Evolutionary conservation across 192 early-diverging fungal species (phyloP).

Genomic region (Rhizophagus clarus): DNA sequence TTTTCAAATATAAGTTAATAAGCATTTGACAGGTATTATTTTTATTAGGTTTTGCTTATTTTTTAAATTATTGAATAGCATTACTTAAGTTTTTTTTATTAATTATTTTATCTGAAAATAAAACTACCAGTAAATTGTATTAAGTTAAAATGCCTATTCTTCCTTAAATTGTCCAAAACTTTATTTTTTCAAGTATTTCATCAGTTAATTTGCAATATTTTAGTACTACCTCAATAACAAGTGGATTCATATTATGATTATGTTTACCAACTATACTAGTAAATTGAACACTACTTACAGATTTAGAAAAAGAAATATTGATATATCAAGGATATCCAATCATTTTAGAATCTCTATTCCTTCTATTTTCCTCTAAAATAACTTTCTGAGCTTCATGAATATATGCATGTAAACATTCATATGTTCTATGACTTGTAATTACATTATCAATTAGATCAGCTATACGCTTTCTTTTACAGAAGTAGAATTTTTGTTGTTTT

Average conservation of each 20-base stretch:
- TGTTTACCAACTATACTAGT: background rate
- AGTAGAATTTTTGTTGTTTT: background rate
- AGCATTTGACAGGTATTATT: background rate
- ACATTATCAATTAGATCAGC: background rate
- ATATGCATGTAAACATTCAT: background rate
- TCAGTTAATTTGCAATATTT: background rate
- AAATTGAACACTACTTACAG: background rate
- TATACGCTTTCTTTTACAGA: background rate
- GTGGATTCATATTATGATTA: background rate
- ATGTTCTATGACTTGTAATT: background rate
- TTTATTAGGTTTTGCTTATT: background rate
- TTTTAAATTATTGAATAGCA: background rate
- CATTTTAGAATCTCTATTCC: no score
- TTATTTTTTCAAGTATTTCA: no score
- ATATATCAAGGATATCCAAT: no score
- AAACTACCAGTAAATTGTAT: background rate
- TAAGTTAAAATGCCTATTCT: background rate
- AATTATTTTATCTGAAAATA: background rate
- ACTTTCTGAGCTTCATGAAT: background rate
- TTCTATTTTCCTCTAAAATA: no score
- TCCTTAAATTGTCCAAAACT: background rate
- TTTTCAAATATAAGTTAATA: constrained; percentile 7
- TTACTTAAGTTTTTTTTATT: constrained; percentile 11
- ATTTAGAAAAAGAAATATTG: background rate
- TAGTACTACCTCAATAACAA: background rate